phyloP scores from a whole-genome alignment of 768 basidiomycete genomes.

The Hirschioporus abietinus region DNA sequence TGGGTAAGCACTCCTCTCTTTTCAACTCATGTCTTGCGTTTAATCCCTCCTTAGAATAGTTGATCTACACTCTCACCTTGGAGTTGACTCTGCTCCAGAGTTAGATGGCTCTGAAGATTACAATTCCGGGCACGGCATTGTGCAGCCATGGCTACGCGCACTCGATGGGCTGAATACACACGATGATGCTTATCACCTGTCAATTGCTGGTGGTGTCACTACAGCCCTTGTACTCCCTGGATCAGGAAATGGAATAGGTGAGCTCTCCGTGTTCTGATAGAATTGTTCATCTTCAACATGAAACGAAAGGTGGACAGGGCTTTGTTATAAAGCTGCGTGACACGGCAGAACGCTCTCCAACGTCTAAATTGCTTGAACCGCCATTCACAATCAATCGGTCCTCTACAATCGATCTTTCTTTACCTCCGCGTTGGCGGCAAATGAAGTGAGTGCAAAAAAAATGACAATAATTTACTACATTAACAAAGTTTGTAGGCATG shows the following conservation, averaged over 20 bases:
- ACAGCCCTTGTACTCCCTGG: constrained; percentile 43
- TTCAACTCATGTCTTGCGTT: constrained; percentile 13
- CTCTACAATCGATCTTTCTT: constrained; percentile 14
- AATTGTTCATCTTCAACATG: no score
- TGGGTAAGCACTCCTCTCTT: constrained; percentile 18
- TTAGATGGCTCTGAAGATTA: constrained; percentile 30
- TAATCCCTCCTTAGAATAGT: constrained; percentile 18
- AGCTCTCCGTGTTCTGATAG: neutral
- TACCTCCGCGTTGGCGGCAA: constrained; percentile 28
- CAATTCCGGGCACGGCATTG: constrained; percentile 25
- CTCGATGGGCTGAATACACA: constrained; percentile 43
- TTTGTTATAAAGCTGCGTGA: constrained; percentile 36
- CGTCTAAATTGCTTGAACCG: constrained; percentile 32
- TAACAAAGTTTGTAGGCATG: constrained; percentile 1
- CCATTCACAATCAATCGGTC: constrained; percentile 29
- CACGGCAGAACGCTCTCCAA: constrained; percentile 31
- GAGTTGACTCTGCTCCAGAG: constrained; percentile 29
- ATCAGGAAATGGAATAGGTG: constrained; percentile 23
- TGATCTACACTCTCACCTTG: constrained; percentile 30
- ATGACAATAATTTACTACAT: neutral
- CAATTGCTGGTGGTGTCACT: constrained; percentile 42
- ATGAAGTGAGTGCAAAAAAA: constrained; percentile 23
- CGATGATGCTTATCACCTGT: constrained; percentile 34
- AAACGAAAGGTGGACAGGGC: constrained; percentile 32
- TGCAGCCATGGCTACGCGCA: constrained; percentile 29